Evolutionary conservation across 202 grass and related monocot genomes (phyloP).

Genomic region (Miscanthus sacchariflorus): DNA sequence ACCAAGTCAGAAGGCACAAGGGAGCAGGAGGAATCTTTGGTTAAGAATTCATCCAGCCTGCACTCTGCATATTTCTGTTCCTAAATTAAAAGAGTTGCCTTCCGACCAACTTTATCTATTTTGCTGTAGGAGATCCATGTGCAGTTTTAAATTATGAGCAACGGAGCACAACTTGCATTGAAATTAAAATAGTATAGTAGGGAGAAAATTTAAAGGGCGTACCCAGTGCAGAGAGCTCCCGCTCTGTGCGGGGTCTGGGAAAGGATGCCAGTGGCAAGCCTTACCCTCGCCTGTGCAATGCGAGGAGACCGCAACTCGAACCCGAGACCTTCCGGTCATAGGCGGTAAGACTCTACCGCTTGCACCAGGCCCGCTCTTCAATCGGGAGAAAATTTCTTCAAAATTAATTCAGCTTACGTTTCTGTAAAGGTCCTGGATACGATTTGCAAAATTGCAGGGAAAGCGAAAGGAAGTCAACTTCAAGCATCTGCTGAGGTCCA

Average conservation of each 20-base stretch:
- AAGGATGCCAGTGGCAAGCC: too few species aligned
- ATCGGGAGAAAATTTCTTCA: neutral
- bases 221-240: too few species aligned
- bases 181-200: neutral
- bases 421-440: neutral
- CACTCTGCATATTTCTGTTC: neutral
- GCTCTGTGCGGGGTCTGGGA: too few species aligned
- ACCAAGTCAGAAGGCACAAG: constrained; percentile 34
- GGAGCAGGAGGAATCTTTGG: constrained; percentile 8
- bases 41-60: constrained; percentile 23
- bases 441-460: neutral
- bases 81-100: constrained; percentile 10
- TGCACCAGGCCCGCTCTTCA: too few species aligned
- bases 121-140: neutral
- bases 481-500: constrained; percentile 23
- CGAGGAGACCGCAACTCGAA: too few species aligned
- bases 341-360: too few species aligned
- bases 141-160: neutral
- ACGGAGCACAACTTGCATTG: neutral
- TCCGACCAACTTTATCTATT: neutral
- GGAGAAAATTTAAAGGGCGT: neutral
- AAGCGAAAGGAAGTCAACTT: constrained; percentile 15
- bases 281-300: too few species aligned
- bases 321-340: too few species aligned
- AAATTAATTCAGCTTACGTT: neutral